phyloP scores from a whole-genome alignment of 202 grass and related monocot species.

The Carex arenaria region DNA sequence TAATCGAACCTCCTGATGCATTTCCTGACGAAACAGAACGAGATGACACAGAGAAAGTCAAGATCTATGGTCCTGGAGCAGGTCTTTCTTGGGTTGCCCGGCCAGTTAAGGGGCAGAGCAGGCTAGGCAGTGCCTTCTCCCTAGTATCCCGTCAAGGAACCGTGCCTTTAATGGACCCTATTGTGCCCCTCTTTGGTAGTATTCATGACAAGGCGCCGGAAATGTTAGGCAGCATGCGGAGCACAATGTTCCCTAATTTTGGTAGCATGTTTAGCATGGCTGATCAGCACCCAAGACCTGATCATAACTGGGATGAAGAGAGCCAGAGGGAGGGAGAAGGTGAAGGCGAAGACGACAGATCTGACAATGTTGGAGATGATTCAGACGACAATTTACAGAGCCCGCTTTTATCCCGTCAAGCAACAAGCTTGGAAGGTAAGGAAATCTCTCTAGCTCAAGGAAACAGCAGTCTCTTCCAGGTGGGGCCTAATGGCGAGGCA shows the following conservation, averaged over 20 bases:
- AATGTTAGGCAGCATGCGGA: conserved; percentile 78
- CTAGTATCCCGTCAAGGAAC: conserved; percentile 60
- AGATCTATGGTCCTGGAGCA: conserved; percentile 71
- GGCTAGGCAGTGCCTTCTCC: conserved; percentile 63
- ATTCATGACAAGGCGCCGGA: conserved; percentile 84
- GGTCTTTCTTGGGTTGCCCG: conserved; percentile 65
- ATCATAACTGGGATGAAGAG: conserved; percentile 63
- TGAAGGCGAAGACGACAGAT: conserved; percentile 44
- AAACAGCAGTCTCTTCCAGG: conserved; percentile 47
- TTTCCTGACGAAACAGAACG: conserved; percentile 23
- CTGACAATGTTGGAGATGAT: conserved; percentile 58
- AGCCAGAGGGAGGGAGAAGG: conserved; percentile 52
- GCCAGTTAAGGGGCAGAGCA: conserved; percentile 63
- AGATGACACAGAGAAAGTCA: conserved; percentile 64
- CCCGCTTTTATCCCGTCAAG: conserved; percentile 81
- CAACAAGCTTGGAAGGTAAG: conserved; percentile 74
- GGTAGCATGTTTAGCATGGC: conserved; percentile 90
- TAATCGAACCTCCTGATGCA: conserved; percentile 37
- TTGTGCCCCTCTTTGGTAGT: conserved; percentile 86
- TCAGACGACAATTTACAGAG: conserved; percentile 76
- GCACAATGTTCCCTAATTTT: conserved; percentile 90
- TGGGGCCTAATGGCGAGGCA: conserved; percentile 50
- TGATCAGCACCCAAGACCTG: conserved; percentile 55
- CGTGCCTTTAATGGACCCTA: conserved; percentile 66
- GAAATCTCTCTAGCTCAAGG: conserved; percentile 65